Percentiles rank a stretch among this genome's conserved stretches.
Evolutionary conservation across 1,139 yeast species (phyloP).

Genomic region (Petasospora fabianii): DNA sequence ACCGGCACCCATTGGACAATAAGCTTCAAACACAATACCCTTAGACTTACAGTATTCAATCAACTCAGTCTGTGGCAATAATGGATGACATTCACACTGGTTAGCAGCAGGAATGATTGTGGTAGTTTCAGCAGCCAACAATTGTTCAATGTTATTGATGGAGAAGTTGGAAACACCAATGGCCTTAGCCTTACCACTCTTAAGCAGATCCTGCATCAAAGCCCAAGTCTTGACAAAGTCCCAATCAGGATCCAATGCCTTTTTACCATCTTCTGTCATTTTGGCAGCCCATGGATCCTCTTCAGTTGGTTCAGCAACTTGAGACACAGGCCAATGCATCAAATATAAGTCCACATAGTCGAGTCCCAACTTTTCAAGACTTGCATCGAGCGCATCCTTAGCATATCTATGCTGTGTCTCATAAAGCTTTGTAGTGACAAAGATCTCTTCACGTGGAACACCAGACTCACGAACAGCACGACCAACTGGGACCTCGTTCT

Average conservation of each 20-base stretch:
- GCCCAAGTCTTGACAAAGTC: slow-evolving; percentile 66
- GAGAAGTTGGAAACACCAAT: slow-evolving; percentile 82
- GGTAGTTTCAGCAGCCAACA: slow-evolving; percentile 48
- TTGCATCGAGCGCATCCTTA: slow-evolving; percentile 53
- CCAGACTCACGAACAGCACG: slow-evolving; percentile 61
- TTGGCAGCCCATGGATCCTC: too few species aligned
- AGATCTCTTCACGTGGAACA: slow-evolving; percentile 65
- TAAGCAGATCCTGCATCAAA: slow-evolving; percentile 57
- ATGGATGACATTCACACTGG: slow-evolving; percentile 77
- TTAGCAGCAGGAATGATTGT: slow-evolving; percentile 63
- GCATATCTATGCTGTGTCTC: slow-evolving; percentile 61
- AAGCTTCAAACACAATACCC: slow-evolving; percentile 64
- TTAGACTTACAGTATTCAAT: slow-evolving; percentile 50
- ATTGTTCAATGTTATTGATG: slow-evolving; percentile 44
- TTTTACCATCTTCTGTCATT: slow-evolving; percentile 40
- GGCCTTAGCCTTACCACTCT: slow-evolving; percentile 57
- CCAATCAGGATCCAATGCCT: slow-evolving; percentile 44
- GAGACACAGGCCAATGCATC: slow-evolving; percentile 83
- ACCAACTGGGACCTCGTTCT: slow-evolving; percentile 68
- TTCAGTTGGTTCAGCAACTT: background rate
- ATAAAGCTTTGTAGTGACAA: slow-evolving; percentile 81
- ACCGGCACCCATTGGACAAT: slow-evolving; percentile 74
- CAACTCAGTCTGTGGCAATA: slow-evolving; percentile 65
- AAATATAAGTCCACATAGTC: slow-evolving; percentile 82
- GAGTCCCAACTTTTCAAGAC: slow-evolving; percentile 63